Evolutionary conservation across 306 rosid species (phyloP), one percentile per base, ranked within the genome.

Genomic region (Fragaria nilgerrensis): DNA sequence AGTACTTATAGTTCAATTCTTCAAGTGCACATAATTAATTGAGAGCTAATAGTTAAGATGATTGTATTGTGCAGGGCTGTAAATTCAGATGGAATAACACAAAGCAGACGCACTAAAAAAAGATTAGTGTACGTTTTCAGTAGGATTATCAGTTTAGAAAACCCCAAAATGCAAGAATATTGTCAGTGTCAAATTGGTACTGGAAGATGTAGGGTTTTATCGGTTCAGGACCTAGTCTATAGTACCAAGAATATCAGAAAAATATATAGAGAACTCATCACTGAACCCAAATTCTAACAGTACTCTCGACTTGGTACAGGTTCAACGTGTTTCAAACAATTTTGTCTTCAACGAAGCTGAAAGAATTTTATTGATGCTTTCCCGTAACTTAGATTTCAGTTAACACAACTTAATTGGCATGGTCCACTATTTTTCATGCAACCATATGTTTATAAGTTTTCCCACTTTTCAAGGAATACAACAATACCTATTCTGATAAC

Each of bases 1-100:
- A 44, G 74, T 52, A 82, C 77, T 61, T 56, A 10, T 9, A 55
- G 53, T 49, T 58, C 44, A 75, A 69, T 67, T 19, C 23, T 37
- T 5, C 68, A 25, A 29, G 13, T 59, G 27, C 29, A 74, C 20
- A 43, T 27, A 58, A 4, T 43, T 23, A 55, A 73, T 27, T 36
- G 36, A 23, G 25, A 25, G 43, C 12, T 1, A 17, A 43, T 25
- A 41, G 7, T 17, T 20, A n/a, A 41, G 61, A n/a, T 20, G 27
- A 19, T 53, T 53, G 25, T 53, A 53, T 19, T 6, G 58, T 8
- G 59, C 59, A 20, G 59, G 56, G 25, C 59, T 20, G 25, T 53
- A 53, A 19, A 19, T 52, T 52, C 58, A 52, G 22, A 52, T 52
- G 58, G 7, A 19, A 53, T 3, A 20, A 53, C 11, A 9, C 4